Percentiles rank a stretch among this genome's conserved stretches.
phyloP scores from a whole-genome alignment of 1,139 yeast species.

The Blastobotrys capitulatus region DNA sequence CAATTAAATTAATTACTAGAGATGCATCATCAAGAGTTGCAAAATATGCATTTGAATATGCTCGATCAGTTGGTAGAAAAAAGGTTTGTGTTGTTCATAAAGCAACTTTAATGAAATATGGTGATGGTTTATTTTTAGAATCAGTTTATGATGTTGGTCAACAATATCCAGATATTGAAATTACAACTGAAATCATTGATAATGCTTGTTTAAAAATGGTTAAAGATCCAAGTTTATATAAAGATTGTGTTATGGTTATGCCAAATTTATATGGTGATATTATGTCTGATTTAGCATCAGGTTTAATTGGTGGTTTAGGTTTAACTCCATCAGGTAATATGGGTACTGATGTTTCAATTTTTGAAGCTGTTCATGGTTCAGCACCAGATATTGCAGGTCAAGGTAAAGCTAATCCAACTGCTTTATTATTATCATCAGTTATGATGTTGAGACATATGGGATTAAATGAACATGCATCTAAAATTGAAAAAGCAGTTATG shows the following conservation, averaged over 20 bases:
- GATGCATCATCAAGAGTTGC: slow-evolving; percentile 95
- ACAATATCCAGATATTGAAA: slow-evolving; percentile 85
- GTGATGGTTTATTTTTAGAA: slow-evolving; percentile 93
- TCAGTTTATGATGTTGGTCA: slow-evolving; percentile 84
- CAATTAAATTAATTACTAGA: slow-evolving; percentile 93
- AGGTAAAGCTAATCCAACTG: slow-evolving; percentile 98
- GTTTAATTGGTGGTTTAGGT: slow-evolving; percentile 97
- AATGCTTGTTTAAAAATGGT: slow-evolving; percentile 91
- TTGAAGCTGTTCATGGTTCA: slow-evolving; percentile 99
- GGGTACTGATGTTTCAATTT: slow-evolving; percentile 96
- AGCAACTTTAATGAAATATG: slow-evolving; percentile 96
- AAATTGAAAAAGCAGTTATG: slow-evolving; percentile 83
- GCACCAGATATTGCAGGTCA: slow-evolving; percentile 99
- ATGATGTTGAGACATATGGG: slow-evolving; percentile 99
- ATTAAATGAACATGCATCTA: slow-evolving; percentile 69
- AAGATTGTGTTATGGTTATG: slow-evolving; percentile 92
- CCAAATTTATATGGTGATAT: slow-evolving; percentile 98
- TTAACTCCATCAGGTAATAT: slow-evolving; percentile 98
- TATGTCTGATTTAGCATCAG: slow-evolving; percentile 95
- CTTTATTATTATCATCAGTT: slow-evolving; percentile 87
- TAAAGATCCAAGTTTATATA: slow-evolving; percentile 79
- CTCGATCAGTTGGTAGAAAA: slow-evolving; percentile 81
- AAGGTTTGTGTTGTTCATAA: slow-evolving; percentile 94
- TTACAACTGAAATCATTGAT: slow-evolving; percentile 85
- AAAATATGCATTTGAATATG: slow-evolving; percentile 95